Evolutionary conservation across 139 green algal genomes (phyloP), one percentile per base, ranked within the genome.

Genomic region (Micromonas commoda): DNA sequence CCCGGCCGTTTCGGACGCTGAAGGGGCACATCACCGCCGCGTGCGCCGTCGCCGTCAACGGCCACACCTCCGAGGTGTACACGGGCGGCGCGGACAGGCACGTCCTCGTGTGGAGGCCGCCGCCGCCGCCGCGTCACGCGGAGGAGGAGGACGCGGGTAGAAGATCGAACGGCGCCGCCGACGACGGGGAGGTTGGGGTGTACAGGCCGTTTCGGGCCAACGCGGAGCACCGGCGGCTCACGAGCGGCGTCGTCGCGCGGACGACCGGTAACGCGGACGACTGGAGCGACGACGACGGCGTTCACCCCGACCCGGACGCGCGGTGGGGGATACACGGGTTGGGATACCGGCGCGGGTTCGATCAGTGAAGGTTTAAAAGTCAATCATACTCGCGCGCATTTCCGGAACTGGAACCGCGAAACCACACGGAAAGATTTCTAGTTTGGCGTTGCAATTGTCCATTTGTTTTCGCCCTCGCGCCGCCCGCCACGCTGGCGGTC

Each of bases 11-110:
- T 16, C 16, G 9, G 45, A 23, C 16, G 9, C 45, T 57, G 45
- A 57, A 57, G 16, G 45, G 45, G 9, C 45, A 57, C 45, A 9
- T 57, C 45, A 16, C 45, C 45, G 45, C 45, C 45, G 45, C 45
- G 45, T 57, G 9, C 45, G 9, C 45, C 9, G 45, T 57, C 45
- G 45, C 45, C 45, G 45, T 6, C 51, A 1, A 52, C 34, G 2
- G n/a, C 33, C 0, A 45, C 23, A 26, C 39, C 24, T 73, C 88
- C 20, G 86, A 94, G 77, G 80, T 96, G 61, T 93, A 91, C 77
- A 91, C 69, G n/a, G 91, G 86, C 1, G 72, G 64, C 4, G 85
- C 84, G 23, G 91, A 96, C 54, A 68, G 77, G 3, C 77, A 81
- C 38, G 71, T 95, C 0, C 60, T 90, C 16, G 85, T 87, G 31